Evolutionary conservation across 164 flowering plant species (phyloP), one percentile per base, ranked within the genome.

Genomic region (Tetrastigma voinierianum): DNA sequence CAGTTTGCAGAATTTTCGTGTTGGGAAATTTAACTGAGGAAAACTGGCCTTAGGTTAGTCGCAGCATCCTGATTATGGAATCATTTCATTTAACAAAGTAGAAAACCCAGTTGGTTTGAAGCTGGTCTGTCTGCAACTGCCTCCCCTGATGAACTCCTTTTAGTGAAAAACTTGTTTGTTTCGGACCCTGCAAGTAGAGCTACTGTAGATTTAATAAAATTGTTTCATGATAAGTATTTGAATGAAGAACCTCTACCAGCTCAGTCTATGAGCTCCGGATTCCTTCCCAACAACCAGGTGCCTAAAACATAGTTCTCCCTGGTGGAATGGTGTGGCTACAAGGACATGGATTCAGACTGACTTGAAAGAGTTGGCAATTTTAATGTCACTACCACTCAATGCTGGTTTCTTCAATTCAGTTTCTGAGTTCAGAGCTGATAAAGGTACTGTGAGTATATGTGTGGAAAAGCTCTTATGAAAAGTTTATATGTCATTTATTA

Each of bases 11-110:
- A 74, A 85, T 92, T 48, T 71, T 87, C 43, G 84, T 84, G 9
- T 68, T 90, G 81, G 99, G 98, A 13, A 87, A 92, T 71, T 61
- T 92, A 62, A 80, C 76, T 0, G 90, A 89, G 69, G 90, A 87
- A 63, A 74, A 78, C 18, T 92, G 90, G 88, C 86, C 97, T n/a
- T n/a, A 0, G 88, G 82, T 10, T 92, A 91, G 69, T 67, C 75
- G n/a, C 75, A 79, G 20, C 93, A 90, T 76, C 95, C 97, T 21
- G 96, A 90, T 70, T 90, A 84, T 65, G 80, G 78, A 10, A 85
- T 74, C 49, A 89, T 92, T 20, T 87, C 86, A 43, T 96, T 96
- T 63, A 61, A 65, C n/a, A 76, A 81, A 53, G 74, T 88, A 10
- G 91, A 87, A 62, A 82, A 79, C 55, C 92, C 92, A 0, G n/a